Conservation (phyloP, 2,329 filamentous ascomycete genomes). For the Sclerotinia subarctica region DNA sequence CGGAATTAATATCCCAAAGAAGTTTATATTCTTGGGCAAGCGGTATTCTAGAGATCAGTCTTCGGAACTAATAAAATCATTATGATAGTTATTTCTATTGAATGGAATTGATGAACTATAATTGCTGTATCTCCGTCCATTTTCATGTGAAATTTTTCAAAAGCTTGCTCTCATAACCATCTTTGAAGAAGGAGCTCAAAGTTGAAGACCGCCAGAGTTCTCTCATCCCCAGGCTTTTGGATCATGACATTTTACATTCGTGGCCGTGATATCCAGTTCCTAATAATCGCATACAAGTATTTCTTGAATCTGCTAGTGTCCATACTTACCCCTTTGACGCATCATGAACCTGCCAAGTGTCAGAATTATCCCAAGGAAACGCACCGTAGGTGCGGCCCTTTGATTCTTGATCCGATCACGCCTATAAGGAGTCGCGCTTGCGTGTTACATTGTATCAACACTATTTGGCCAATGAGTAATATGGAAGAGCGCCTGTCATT, state of each 20-base stretch:
- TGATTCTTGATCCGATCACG: not conserved
- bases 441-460: not conserved
- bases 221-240: too few species aligned
- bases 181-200: not conserved
- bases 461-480: not conserved
- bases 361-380: not conserved
- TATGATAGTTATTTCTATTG: not conserved
- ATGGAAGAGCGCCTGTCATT: not conserved
- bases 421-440: not conserved
- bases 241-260: too few species aligned
- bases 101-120: not conserved
- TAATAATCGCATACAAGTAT: not conserved
- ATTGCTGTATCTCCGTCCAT: not conserved
- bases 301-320: not conserved
- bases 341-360: not conserved
- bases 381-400: not conserved
- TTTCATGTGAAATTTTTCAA: not conserved
- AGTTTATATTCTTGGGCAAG: not conserved
- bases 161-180: not conserved
- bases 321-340: not conserved
- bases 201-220: not conserved
- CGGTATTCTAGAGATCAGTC: not conserved
- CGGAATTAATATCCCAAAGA: not conserved
- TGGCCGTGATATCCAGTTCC: not conserved
- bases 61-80: not conserved